Percentiles rank a stretch among this genome's conserved stretches.
These are phyloP conservation scores for Myxozyma nipponensis DNA, from an alignment of 805 yeast species.

Conservation along the genomic window DNA sequence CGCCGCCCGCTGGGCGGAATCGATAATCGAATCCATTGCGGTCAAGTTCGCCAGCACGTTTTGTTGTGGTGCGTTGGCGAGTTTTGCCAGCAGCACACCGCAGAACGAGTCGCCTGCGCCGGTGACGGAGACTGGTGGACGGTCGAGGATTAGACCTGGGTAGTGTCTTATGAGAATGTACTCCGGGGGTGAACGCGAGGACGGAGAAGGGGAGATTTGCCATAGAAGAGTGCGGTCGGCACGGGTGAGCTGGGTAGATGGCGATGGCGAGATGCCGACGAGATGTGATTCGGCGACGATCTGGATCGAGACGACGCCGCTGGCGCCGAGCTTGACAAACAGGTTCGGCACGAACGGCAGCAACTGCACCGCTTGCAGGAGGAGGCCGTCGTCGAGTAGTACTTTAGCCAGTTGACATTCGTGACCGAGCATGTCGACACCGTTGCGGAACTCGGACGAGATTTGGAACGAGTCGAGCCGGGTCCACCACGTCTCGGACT, in stretches of 20 bases:
- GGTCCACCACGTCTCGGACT: slow-evolving; percentile 72
- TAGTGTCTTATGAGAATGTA: slow-evolving; percentile 6
- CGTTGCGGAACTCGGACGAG: slow-evolving; percentile 45
- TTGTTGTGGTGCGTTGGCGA: slow-evolving; percentile 30
- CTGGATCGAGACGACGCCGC: slow-evolving; percentile 54
- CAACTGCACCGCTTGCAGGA: slow-evolving; percentile 67
- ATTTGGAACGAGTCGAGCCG: slow-evolving; percentile 58
- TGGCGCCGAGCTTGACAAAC: slow-evolving; percentile 60
- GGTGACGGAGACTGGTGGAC: slow-evolving; percentile 57
- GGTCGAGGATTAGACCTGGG: slow-evolving; percentile 10
- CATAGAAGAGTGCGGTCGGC: neutral
- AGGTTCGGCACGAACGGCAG: slow-evolving; percentile 69
- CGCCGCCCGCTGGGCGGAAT: slow-evolving; percentile 22
- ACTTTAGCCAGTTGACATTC: slow-evolving; percentile 34
- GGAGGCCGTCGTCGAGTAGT: slow-evolving; percentile 42
- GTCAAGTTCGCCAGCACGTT: slow-evolving; percentile 8
- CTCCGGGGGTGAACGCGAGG: neutral
- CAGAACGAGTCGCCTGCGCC: slow-evolving; percentile 86
- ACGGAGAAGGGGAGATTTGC: neutral
- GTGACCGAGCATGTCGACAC: slow-evolving; percentile 34
- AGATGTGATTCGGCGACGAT: slow-evolving; percentile 18
- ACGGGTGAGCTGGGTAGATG: neutral
- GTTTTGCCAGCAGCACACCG: slow-evolving; percentile 55
- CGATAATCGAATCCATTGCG: slow-evolving; percentile 7
- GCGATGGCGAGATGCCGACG: neutral